A percentile compares a stretch with the other conserved stretches of the same genome.
These are phyloP conservation scores for Pelagophyceae sp. DNA, from an alignment of 352 stramenopile species.

Conservation along the genomic window DNA sequence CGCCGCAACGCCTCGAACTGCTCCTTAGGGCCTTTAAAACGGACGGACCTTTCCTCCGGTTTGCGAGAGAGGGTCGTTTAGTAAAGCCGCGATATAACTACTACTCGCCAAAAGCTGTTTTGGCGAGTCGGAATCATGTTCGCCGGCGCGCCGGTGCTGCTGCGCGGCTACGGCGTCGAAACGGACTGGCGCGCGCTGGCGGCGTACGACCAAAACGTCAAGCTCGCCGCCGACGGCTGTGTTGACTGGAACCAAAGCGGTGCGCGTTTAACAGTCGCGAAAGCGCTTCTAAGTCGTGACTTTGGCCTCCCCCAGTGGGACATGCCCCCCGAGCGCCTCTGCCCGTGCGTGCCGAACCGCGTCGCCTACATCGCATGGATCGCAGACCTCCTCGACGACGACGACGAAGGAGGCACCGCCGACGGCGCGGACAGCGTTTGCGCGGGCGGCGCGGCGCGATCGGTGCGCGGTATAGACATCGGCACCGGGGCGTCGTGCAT, in stretches of 20 bases:
- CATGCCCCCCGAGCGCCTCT: neutral
- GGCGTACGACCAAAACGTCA: neutral
- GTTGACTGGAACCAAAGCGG: neutral
- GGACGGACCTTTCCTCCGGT: too few relatives aligned
- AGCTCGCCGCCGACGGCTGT: neutral
- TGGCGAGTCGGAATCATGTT: too few relatives aligned
- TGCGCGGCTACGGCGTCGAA: neutral
- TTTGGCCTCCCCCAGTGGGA: neutral
- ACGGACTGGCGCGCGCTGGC: conserved; percentile 3
- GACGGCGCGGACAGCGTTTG: conserved; percentile 5
- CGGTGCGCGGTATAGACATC: conserved; percentile 12
- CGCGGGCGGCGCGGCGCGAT: neutral
- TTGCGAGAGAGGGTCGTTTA: too few relatives aligned
- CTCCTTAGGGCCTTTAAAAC: too few relatives aligned
- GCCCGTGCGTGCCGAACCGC: conserved; percentile 16
- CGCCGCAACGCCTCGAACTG: too few relatives aligned
- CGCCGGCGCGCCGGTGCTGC: neutral
- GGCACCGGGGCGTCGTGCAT: conserved; percentile 21
- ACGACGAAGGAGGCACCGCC: neutral
- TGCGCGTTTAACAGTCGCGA: neutral
- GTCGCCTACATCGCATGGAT: conserved; percentile 18
- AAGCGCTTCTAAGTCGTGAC: neutral
- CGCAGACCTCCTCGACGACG: conserved; percentile 13
- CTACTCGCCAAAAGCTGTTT: too few relatives aligned
- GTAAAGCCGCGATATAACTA: too few relatives aligned